Conservation (phyloP, 192 early-diverging fungal species). For the Dispira parvispora region DNA sequence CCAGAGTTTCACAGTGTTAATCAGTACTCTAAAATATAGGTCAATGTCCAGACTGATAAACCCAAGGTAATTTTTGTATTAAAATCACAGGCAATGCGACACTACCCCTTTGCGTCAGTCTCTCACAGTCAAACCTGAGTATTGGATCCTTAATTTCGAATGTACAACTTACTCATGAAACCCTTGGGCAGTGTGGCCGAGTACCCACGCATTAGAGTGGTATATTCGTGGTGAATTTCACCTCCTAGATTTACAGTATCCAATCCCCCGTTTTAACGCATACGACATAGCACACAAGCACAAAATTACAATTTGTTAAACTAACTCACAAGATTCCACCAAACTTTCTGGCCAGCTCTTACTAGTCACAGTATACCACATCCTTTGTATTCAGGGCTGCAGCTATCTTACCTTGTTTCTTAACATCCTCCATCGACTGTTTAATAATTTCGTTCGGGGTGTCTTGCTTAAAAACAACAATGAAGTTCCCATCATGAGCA, state of each 20-base stretch:
- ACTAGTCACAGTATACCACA: background rate
- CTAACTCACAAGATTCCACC: background rate
- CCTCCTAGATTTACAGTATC: background rate
- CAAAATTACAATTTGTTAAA: background rate
- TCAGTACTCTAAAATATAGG: background rate
- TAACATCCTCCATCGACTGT: slow-evolving; percentile 1
- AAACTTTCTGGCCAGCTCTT: background rate
- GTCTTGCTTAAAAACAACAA: background rate
- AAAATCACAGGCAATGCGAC: background rate
- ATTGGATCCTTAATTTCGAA: too few species aligned
- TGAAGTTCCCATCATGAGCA: background rate
- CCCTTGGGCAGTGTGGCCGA: slow-evolving; percentile 5
- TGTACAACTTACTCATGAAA: background rate
- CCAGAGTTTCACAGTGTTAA: background rate
- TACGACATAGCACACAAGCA: background rate
- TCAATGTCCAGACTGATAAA: too few species aligned
- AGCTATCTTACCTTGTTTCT: slow-evolving; percentile 5
- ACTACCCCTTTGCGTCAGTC: background rate
- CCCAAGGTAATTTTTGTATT: background rate
- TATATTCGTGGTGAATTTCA: slow-evolving; percentile 5
- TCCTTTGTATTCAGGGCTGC: too few species aligned
- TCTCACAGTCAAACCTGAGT: too few species aligned
- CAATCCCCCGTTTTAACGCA: background rate
- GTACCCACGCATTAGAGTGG: slow-evolving; percentile 1
- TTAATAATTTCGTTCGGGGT: slow-evolving; percentile 3